Base-by-base conservation (phyloP, 331 rosid genomes). In the Telfairia occidentalis region DNA sequence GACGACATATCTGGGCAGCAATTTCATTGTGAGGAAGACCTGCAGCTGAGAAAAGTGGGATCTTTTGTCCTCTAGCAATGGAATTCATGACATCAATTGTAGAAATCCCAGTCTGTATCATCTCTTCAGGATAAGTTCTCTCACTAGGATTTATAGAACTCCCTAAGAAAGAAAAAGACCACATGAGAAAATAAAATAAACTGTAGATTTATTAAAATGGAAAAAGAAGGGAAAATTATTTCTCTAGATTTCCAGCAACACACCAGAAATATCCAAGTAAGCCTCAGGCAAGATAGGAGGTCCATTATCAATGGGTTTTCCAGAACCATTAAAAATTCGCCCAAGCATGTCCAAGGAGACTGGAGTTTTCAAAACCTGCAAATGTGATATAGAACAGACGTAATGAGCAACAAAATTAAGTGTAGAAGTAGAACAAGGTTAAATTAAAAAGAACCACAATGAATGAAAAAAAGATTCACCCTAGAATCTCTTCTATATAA, bases 1-100 rank as follows among this genome's bases (percentile, higher is more conserved):
- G 99, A 73, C 99, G 99, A 83, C 99, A 95, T 69, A 95, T 95
- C 84, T 95, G 99, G 43, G 99, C 99, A 77, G 99, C 99, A 18
- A 95, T 95, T 87, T 95, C 99, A 76, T 92, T 95, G 78, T 95
- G 99, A 65, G 99, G 97, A 74, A 95, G 99, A 89, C 99, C 99
- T 42, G 99, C 99, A 83, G 99, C 99, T 40, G 99, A 95, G 84
- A 95, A 95, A 63, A 95, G 89, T 37, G 99, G 99, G 78, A 92
- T 95, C 88, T 95, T 95, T 81, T 95, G 99, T 81, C 99, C 99
- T 85, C 99, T 90, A 46, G 97, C 97, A 86, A 95, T 95, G 81
- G 99, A 95, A 79, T 95, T 95, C 99, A 95, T 95, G 77, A 95
- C 99, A 79, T 95, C 99, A 78, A 95, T 95, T 10, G 99, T 95